Evolutionary conservation across 352 stramenopile genomes (phyloP).

Genomic region (Phytophthora ramorum): DNA sequence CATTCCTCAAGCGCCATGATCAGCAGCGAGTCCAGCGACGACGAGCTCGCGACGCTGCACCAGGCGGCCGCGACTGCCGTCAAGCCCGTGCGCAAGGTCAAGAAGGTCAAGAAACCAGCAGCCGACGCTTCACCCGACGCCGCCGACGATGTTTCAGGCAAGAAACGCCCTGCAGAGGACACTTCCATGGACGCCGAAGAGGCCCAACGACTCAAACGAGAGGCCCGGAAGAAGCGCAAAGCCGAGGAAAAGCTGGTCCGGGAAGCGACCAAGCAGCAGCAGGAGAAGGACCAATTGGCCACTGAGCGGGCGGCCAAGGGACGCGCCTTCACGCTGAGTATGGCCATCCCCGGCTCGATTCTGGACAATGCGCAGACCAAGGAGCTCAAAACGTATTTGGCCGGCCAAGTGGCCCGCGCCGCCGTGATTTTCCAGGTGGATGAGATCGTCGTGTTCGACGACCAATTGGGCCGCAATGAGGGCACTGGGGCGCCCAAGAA

Average conservation of each 20-base stretch:
- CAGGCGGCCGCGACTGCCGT: constrained; percentile 37
- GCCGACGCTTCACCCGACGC: background rate
- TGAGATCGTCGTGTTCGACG: constrained; percentile 98
- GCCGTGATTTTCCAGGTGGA: constrained; percentile 98
- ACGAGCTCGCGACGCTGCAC: constrained; percentile 82
- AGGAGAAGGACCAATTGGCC: constrained; percentile 33
- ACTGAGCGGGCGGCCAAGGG: constrained; percentile 61
- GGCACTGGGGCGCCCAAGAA: constrained; percentile 63
- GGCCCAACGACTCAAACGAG: constrained; percentile 52
- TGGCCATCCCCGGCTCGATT: constrained; percentile 96
- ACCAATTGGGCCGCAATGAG: constrained; percentile 84
- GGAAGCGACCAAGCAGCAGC: constrained; percentile 47
- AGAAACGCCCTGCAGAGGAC: constrained; percentile 24
- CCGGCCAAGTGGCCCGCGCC: constrained; percentile 96
- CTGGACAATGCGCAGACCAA: constrained; percentile 98
- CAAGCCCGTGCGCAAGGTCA: constrained; percentile 37
- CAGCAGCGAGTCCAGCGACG: constrained; percentile 91
- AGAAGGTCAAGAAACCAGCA: constrained; percentile 37
- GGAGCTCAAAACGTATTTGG: constrained; percentile 97
- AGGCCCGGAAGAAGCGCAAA: constrained; percentile 79
- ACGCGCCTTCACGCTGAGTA: constrained; percentile 94
- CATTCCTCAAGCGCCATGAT: constrained; percentile 57
- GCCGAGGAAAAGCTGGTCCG: constrained; percentile 55
- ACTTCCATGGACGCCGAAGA: constrained; percentile 22
- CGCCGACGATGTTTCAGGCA: constrained; percentile 6